Conservation (phyloP, 306 rosid species). For the Cicer cuneatum region DNA sequence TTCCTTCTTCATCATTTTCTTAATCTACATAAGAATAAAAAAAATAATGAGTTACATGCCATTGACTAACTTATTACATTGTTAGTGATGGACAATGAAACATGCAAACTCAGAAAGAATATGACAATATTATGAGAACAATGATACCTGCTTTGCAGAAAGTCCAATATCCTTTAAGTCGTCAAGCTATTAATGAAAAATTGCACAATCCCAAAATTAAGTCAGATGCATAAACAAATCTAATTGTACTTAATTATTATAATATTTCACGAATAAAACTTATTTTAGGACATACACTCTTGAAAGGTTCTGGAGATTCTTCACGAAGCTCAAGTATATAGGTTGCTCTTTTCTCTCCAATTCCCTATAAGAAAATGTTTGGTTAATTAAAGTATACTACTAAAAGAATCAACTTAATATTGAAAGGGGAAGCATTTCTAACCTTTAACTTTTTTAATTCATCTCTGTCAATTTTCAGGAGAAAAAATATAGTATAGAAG, state of each 20-base stretch:
- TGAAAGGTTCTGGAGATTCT: constrained; percentile 81
- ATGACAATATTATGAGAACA: constrained; percentile 15
- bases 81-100: neutral
- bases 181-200: constrained; percentile 64
- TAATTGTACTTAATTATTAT: neutral
- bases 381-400: constrained; percentile 4
- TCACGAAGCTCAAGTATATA: constrained; percentile 71
- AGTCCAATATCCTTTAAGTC: constrained; percentile 84
- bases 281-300: constrained; percentile 61
- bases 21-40: constrained; percentile 53
- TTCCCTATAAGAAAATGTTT: constrained; percentile 56
- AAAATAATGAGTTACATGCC: constrained; percentile 4
- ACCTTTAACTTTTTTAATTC: constrained; percentile 79
- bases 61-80: neutral
- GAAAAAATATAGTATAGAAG: neutral
- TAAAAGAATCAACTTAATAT: constrained; percentile 11
- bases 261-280: neutral
- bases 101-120: neutral
- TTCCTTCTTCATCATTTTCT: constrained; percentile 66
- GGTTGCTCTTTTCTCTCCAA: constrained; percentile 92
- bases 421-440: constrained; percentile 30
- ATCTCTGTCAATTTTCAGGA: constrained; percentile 55
- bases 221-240: neutral
- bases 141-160: constrained; percentile 76
- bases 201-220: constrained; percentile 8